Conservation (phyloP, 129 eudicot genomes). For the Oenanthe sinensis region DNA sequence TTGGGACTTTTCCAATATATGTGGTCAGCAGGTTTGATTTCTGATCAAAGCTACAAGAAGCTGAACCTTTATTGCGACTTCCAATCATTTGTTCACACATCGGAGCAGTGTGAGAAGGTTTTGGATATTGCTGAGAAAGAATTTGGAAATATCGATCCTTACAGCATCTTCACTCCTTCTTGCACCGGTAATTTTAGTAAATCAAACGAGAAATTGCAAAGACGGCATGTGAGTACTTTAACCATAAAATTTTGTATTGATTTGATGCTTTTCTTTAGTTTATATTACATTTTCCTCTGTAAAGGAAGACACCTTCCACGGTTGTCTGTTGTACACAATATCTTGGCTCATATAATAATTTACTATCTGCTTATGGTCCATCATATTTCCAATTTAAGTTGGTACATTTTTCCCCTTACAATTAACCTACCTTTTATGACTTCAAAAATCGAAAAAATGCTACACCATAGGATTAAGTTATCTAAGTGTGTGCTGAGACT, state of each 20-base stretch:
- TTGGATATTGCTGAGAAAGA: constrained; percentile 50
- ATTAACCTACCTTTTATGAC: background rate
- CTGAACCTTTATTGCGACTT: constrained; percentile 52
- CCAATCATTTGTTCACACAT: constrained; percentile 46
- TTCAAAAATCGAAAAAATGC: background rate
- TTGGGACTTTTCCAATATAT: constrained; percentile 72
- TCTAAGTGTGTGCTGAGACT: background rate
- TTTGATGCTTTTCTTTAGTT: background rate
- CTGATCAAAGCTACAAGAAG: constrained; percentile 81
- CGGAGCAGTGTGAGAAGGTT: constrained; percentile 40
- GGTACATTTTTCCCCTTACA: background rate
- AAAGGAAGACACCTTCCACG: background rate
- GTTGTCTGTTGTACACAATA: background rate
- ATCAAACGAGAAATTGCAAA: constrained; percentile 31
- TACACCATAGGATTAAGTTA: background rate
- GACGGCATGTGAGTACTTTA: constrained; percentile 54
- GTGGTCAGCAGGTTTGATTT: constrained; percentile 89
- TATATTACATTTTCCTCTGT: background rate
- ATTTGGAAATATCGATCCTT: constrained; percentile 79
- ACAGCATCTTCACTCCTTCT: constrained; percentile 87
- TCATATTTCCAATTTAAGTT: background rate
- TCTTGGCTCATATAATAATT: background rate
- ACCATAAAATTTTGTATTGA: background rate
- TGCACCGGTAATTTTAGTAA: constrained; percentile 50
- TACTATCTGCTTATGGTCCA: background rate